phyloP scores from a whole-genome alignment of 495 filamentous ascomycete genomes.

The Astrocystis sublimbata region DNA sequence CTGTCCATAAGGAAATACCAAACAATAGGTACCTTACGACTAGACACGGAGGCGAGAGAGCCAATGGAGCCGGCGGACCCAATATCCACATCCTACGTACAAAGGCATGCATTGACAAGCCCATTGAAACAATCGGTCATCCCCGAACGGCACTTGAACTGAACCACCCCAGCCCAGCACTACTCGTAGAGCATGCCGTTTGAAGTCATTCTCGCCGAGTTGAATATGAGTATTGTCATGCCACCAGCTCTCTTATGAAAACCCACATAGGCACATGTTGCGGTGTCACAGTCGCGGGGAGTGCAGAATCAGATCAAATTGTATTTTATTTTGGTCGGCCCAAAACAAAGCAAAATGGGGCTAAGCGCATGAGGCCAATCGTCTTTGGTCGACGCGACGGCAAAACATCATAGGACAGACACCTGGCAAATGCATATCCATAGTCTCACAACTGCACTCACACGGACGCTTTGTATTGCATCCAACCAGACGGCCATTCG shows the following conservation, averaged over 20 bases:
- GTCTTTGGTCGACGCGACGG: constrained; percentile 12
- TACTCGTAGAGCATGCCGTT: background rate
- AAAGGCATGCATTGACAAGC: no score
- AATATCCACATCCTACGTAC: no score
- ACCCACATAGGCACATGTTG: constrained; percentile 10
- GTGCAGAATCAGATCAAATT: background rate
- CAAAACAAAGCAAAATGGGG: background rate
- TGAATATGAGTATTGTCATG: background rate
- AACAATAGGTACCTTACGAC: background rate
- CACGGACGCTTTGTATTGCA: no score
- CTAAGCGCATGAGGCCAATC: constrained; percentile 14
- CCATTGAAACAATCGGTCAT: constrained; percentile 3
- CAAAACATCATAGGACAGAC: background rate
- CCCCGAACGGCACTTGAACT: no score
- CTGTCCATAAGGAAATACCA: background rate
- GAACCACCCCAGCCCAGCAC: constrained; percentile 1
- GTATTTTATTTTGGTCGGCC: constrained; percentile 3
- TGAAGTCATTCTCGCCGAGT: background rate
- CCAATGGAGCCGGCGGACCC: no score
- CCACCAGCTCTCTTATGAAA: constrained; percentile 7
- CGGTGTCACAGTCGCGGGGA: constrained; percentile 7
- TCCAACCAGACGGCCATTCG: no score
- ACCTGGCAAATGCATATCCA: background rate
- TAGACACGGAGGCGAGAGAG: no score
- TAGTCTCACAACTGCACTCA: background rate